A percentile compares a stretch with the other conserved stretches of the same genome.
Evolutionary conservation across 2,329 filamentous ascomycete genomes (phyloP).

Genomic region (Diaporthe citrichinensis): DNA sequence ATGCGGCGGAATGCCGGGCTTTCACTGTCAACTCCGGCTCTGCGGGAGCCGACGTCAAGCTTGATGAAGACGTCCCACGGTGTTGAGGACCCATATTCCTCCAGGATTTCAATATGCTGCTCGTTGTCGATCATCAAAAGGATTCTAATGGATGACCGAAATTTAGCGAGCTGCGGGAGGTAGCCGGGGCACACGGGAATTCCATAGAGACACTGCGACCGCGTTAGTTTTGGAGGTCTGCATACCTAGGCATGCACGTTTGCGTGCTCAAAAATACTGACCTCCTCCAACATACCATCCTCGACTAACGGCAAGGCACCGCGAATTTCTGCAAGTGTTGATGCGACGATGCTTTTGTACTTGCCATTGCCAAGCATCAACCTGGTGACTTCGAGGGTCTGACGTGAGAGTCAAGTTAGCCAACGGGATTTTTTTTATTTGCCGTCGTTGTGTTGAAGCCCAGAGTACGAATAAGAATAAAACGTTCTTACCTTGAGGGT

Average conservation of each 20-base stretch:
- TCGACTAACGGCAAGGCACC: background rate
- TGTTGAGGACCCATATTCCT: background rate
- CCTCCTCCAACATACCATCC: background rate
- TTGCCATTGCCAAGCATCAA: background rate
- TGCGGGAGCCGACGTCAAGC: background rate
- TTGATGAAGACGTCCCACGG: background rate
- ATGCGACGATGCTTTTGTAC: background rate
- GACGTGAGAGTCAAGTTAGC: background rate
- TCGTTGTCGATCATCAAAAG: background rate
- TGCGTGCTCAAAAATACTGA: background rate
- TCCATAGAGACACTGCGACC: background rate
- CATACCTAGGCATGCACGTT: background rate
- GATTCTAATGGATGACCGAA: background rate
- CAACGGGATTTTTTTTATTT: background rate
- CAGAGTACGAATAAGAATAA: rapidly evolving
- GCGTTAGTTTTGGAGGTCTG: background rate
- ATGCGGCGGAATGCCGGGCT: background rate
- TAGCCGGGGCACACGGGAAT: background rate
- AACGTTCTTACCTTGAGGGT: background rate
- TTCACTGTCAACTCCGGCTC: background rate
- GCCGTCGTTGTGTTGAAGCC: background rate
- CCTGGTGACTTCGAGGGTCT: background rate
- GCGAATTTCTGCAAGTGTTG: background rate
- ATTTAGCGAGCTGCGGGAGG: background rate
- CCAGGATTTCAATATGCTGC: background rate